Conservation (phyloP, 169 alveolate species). For the Plasmodium coatneyi region DNA sequence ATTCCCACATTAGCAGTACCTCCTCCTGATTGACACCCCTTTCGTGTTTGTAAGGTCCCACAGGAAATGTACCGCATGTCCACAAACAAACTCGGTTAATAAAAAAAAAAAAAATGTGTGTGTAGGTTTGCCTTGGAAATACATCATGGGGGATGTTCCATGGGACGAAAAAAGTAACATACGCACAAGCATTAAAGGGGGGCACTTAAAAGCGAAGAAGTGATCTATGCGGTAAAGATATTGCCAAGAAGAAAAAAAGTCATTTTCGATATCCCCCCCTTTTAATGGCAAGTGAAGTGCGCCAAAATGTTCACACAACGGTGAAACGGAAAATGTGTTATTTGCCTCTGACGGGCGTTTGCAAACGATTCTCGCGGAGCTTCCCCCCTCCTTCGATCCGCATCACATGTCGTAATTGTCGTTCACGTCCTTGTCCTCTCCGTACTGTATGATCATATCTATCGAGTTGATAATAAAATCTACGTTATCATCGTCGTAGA, state of each 20-base stretch:
- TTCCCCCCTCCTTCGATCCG: background rate
- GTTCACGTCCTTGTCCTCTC: conserved; percentile 87
- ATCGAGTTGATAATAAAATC: conserved; percentile 82
- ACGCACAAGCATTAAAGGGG: background rate
- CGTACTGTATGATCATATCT: conserved; percentile 83
- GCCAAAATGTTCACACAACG: background rate
- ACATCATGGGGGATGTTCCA: background rate
- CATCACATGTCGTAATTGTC: conserved; percentile 83
- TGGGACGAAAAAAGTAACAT: background rate
- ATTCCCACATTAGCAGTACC: background rate
- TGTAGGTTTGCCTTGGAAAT: background rate
- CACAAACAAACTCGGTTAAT: background rate
- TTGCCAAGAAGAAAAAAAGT: background rate
- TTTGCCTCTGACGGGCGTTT: background rate
- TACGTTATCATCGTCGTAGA: conserved; percentile 83
- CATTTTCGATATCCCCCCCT: background rate
- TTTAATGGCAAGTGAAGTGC: background rate
- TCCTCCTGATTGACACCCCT: background rate
- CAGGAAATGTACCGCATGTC: background rate
- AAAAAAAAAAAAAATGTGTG: background rate
- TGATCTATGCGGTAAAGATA: background rate
- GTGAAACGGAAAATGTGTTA: background rate
- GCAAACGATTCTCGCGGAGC: background rate
- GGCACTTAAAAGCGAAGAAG: background rate
- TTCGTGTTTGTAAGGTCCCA: background rate